phyloP scores from a whole-genome alignment of 176 grass and related monocot genomes.

The Hordeum vulgare region MorexV3_pseudomolecules_assembly NC_058521.1:510592072-510592571 shows the following conservation, averaged over 20 bases:
- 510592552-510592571: neutral
- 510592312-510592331: conserved; percentile 46
- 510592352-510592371: conserved; percentile 56
- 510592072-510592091: conserved; percentile 69
- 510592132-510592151: conserved; percentile 65
- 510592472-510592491: neutral
- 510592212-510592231: neutral
- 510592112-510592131: conserved; percentile 55
- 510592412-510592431: neutral
- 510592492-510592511: neutral
- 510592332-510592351: conserved; percentile 17
- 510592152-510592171: conserved; percentile 49
- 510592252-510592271: conserved; percentile 20
- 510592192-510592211: conserved; percentile 32
- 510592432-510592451: conserved; percentile 32
- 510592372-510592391: conserved; percentile 46
- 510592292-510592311: conserved; percentile 72
- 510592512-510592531: neutral
- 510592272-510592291: conserved; percentile 56
- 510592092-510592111: conserved; percentile 45
- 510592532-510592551: neutral
- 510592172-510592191: neutral
- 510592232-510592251: neutral
- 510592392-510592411: neutral
- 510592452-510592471: conserved; percentile 36